Conservation (phyloP, 2,329 filamentous ascomycete genomes). For the Juglanconis oblonga region DNA sequence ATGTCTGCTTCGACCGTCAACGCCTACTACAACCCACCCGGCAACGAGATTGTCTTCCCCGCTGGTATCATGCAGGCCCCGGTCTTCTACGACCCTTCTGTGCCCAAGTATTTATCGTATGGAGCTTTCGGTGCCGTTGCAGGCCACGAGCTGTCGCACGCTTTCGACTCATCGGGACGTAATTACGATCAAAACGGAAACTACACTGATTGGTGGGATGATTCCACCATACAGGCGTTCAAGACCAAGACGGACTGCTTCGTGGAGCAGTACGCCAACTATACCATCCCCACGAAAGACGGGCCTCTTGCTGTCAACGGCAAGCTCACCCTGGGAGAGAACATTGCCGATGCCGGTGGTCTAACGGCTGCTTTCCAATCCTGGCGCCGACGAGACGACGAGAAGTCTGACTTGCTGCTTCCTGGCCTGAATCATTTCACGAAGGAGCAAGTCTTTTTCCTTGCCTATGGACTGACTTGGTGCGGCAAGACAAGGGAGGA, state of each 20-base stretch:
- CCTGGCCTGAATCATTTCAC: constrained; percentile 61
- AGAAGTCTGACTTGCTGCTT: constrained; percentile 50
- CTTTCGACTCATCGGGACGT: constrained; percentile 64
- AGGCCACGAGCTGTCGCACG: constrained; percentile 69
- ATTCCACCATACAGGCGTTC: constrained; percentile 57
- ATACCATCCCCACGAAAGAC: constrained; percentile 54
- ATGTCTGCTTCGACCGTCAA: constrained; percentile 63
- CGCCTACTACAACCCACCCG: constrained; percentile 61
- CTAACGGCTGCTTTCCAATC: constrained; percentile 60
- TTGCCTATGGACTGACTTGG: constrained; percentile 63
- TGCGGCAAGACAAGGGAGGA: constrained; percentile 63
- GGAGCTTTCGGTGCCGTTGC: constrained; percentile 66
- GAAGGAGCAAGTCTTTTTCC: constrained; percentile 68
- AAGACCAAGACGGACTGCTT: constrained; percentile 61
- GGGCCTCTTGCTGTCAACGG: constrained; percentile 62
- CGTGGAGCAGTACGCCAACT: constrained; percentile 63
- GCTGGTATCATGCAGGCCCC: constrained; percentile 70
- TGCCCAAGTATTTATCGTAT: constrained; percentile 65
- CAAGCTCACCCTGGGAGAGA: constrained; percentile 62
- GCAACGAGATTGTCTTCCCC: constrained; percentile 69
- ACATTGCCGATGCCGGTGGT: constrained; percentile 70
- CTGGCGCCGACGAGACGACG: constrained; percentile 58
- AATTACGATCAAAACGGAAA: constrained; percentile 65
- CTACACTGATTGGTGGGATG: constrained; percentile 65
- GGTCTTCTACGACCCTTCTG: constrained; percentile 55